Conservation (phyloP, 345 rosid genomes). For the Camelina hispida region DNA sequence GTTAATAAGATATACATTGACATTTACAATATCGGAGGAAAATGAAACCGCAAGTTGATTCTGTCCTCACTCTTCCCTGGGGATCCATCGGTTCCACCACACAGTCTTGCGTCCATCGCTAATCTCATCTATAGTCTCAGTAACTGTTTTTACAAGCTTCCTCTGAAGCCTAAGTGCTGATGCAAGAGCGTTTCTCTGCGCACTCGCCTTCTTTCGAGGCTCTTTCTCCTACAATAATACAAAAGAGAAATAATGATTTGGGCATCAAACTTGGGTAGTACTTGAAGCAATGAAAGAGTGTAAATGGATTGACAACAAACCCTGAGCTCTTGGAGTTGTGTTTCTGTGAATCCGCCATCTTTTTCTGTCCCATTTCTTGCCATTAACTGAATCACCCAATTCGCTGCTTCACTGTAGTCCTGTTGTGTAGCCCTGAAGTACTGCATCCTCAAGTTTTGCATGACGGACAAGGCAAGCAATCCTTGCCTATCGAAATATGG, state of each 20-base stretch:
- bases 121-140: slow-evolving; percentile 83
- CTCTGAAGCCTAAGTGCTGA: slow-evolving; percentile 78
- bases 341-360: slow-evolving; percentile 97
- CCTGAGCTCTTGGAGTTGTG: slow-evolving; percentile 80
- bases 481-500: slow-evolving; percentile 90
- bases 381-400: slow-evolving; percentile 81
- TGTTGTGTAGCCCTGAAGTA: slow-evolving; percentile 85
- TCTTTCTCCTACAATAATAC: slow-evolving; percentile 55
- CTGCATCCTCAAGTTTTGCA: slow-evolving; percentile 84
- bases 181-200: slow-evolving; percentile 77
- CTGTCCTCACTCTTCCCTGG: slow-evolving; percentile 68
- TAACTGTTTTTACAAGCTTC: slow-evolving; percentile 68
- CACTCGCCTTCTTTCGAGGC: slow-evolving; percentile 66
- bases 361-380: slow-evolving; percentile 89
- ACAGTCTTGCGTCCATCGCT: slow-evolving; percentile 70
- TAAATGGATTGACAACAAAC: slow-evolving; percentile 49
- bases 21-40: slow-evolving; percentile 40
- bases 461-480: slow-evolving; percentile 69
- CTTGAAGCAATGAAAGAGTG: neutral
- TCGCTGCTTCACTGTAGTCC: slow-evolving; percentile 83
- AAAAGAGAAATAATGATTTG: neutral
- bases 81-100: slow-evolving; percentile 99
- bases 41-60: slow-evolving; percentile 32
- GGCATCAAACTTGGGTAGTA: slow-evolving; percentile 3
- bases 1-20: slow-evolving; percentile 39